Evolutionary conservation across 768 basidiomycete genomes (phyloP).

Genomic region (Fomitopsis serialis): DNA sequence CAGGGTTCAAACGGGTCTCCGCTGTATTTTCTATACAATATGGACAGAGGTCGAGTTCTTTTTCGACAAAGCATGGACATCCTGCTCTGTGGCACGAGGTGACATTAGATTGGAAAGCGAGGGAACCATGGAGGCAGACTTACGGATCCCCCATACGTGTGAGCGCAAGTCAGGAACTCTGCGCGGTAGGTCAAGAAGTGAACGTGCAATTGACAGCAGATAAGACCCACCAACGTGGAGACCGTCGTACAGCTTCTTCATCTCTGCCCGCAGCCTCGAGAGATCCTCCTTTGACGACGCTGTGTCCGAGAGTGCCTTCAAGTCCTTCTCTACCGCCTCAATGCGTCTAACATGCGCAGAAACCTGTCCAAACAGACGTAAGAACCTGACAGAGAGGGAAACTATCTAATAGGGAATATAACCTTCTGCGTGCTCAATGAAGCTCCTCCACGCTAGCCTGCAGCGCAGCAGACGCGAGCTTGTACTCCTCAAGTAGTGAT

Average conservation of each 20-base stretch:
- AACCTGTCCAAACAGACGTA: slow-evolving; percentile 40
- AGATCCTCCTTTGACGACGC: slow-evolving; percentile 80
- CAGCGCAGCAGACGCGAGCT: slow-evolving; percentile 78
- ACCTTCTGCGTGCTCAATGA: slow-evolving; percentile 82
- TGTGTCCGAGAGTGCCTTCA: slow-evolving; percentile 64
- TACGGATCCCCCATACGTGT: slow-evolving; percentile 86
- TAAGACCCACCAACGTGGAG: slow-evolving; percentile 65
- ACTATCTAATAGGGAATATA: not conserved
- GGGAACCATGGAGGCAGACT: slow-evolving; percentile 29
- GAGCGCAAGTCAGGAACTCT: slow-evolving; percentile 82
- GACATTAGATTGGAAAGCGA: slow-evolving; percentile 6
- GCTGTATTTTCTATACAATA: slow-evolving; percentile 25
- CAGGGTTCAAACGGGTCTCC: not conserved
- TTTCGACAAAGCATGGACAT: slow-evolving; percentile 68
- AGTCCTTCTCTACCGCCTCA: slow-evolving; percentile 85
- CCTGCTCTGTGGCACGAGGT: slow-evolving; percentile 53
- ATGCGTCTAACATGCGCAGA: slow-evolving; percentile 79
- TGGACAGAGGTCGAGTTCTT: slow-evolving; percentile 59
- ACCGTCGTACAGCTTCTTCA: slow-evolving; percentile 84
- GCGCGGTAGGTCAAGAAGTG: not conserved
- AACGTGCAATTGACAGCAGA: not conserved
- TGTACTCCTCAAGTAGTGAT: slow-evolving; percentile 89
- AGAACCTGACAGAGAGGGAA: not conserved
- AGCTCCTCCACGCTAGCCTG: slow-evolving; percentile 87
- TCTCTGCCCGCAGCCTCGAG: slow-evolving; percentile 66